Evolutionary conservation across 495 filamentous ascomycete species (phyloP).

Genomic region (Trichoderma orchidacearum): DNA sequence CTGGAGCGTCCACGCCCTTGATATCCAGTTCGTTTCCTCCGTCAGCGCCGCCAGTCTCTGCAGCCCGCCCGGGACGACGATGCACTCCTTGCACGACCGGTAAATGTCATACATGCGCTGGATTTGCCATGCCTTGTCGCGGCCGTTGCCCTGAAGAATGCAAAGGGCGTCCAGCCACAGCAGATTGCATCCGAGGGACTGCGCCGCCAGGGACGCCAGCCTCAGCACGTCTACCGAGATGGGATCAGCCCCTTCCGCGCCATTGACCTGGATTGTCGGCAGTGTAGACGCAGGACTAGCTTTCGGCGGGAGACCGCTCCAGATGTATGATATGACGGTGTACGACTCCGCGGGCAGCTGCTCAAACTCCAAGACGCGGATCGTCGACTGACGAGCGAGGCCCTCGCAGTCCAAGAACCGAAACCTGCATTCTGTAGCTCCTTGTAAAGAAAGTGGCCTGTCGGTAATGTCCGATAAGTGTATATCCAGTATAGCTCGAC

Average conservation of each 20-base stretch:
- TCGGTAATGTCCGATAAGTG: neutral
- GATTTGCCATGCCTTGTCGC: slow-evolving; percentile 5
- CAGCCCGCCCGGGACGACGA: neutral
- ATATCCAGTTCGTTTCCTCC: neutral
- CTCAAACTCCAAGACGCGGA: neutral
- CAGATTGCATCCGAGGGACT: neutral
- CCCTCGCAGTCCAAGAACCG: neutral
- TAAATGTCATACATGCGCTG: slow-evolving; percentile 6
- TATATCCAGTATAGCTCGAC: neutral
- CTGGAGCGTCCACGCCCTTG: neutral
- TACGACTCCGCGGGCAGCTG: neutral
- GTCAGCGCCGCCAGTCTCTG: neutral
- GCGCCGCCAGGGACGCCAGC: neutral
- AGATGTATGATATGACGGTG: neutral
- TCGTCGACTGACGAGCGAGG: neutral
- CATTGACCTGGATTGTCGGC: neutral
- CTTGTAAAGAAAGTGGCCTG: neutral
- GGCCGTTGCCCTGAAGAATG: neutral
- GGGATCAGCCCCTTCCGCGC: neutral
- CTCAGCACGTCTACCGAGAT: neutral
- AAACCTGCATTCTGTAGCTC: neutral
- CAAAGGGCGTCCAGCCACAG: slow-evolving; percentile 1
- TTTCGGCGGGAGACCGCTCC: neutral
- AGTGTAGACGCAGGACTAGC: neutral
- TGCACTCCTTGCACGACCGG: neutral